Percentiles rank a stretch among this genome's conserved stretches.
phyloP scores from a whole-genome alignment of 108 stramenopile genomes.

The Craspedostauros australis region DNA sequence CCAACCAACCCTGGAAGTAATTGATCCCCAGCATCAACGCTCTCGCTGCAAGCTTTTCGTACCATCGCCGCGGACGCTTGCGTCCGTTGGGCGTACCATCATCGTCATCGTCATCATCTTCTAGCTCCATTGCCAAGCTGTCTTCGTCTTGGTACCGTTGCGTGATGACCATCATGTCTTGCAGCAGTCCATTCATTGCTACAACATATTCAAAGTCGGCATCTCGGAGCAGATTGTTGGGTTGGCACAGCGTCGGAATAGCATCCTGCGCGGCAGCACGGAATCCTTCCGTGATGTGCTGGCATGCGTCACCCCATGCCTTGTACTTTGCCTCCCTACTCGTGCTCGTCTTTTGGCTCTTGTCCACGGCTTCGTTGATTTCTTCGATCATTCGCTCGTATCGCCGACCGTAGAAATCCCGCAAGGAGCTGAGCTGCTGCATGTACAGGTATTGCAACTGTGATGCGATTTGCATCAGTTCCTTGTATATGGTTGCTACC shows the following conservation, averaged over 20 bases:
- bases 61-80: constrained; percentile 53
- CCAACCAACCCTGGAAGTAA: constrained; percentile 82
- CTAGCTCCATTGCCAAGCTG: constrained; percentile 24
- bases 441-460: constrained; percentile 15
- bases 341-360: constrained; percentile 4
- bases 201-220: constrained; percentile 33
- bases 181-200: constrained; percentile 49
- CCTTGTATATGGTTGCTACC: constrained; percentile 3
- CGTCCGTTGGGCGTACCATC: constrained; percentile 1
- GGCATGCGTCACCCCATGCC: constrained; percentile 27
- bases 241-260: constrained; percentile 39
- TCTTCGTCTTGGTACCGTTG: constrained; percentile 32
- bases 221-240: constrained; percentile 15
- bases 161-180: constrained; percentile 70
- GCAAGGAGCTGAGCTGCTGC: constrained; percentile 26
- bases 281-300: constrained; percentile 51
- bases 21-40: constrained; percentile 68
- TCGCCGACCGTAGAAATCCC: constrained; percentile 31
- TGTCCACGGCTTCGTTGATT: neutral
- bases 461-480: constrained; percentile 17
- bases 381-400: constrained; percentile 26
- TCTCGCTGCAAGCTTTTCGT: constrained; percentile 62
- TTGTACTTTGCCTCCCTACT: constrained; percentile 8
- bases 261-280: constrained; percentile 44
- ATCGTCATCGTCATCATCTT: constrained; percentile 20